Percentiles rank a stretch among this genome's conserved stretches.
Evolutionary conservation across 2,329 filamentous ascomycete species (phyloP).

Genomic region (Colletotrichum viniferum): DNA sequence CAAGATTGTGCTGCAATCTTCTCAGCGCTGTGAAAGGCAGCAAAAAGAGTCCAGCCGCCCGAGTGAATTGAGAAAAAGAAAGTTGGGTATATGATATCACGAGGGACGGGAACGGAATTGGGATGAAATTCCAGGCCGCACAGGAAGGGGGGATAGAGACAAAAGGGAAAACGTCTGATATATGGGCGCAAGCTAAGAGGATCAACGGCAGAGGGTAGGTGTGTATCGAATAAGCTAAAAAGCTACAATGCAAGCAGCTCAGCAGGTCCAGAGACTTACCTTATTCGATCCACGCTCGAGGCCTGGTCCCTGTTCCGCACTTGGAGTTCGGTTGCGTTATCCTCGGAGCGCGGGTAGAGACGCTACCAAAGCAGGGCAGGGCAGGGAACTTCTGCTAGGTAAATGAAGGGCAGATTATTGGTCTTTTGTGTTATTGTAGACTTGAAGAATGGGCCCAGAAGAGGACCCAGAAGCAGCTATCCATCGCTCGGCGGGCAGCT

Average conservation of each 20-base stretch:
- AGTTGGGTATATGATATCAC: neutral
- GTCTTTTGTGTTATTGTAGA: neutral
- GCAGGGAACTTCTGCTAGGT: neutral
- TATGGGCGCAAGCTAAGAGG: neutral
- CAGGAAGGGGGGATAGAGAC: neutral
- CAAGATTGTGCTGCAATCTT: neutral
- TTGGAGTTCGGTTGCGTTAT: neutral
- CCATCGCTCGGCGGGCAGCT: neutral
- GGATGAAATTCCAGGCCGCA: neutral
- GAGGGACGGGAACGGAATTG: neutral
- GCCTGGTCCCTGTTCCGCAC: neutral
- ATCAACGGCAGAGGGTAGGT: neutral
- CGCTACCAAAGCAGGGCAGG: neutral
- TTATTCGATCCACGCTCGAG: conserved; percentile 1
- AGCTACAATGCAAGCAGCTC: neutral
- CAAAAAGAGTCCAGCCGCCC: neutral
- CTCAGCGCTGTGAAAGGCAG: neutral
- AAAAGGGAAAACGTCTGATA: neutral
- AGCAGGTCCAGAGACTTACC: neutral
- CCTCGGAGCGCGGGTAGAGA: neutral
- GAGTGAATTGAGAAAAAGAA: neutral
- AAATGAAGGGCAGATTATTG: neutral
- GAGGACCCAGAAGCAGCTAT: neutral
- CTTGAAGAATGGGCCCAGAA: neutral
- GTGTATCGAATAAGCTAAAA: conserved; percentile 4